phyloP scores from a whole-genome alignment of 306 rosid species.

The Casuarina equisetifolia region DNA sequence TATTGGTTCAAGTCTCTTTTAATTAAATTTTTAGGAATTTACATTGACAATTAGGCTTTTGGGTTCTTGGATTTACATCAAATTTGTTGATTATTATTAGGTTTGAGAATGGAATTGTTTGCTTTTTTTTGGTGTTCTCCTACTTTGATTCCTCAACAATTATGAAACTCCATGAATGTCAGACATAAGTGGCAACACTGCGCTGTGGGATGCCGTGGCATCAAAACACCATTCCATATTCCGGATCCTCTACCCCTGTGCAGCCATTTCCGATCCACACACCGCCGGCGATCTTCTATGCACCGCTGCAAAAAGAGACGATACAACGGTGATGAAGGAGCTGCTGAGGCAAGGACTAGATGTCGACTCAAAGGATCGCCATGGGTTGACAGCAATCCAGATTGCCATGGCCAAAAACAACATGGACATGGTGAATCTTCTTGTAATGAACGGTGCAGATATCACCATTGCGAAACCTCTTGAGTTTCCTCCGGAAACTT shows the following conservation, averaged over 20 bases:
- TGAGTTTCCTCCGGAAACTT: constrained; percentile 38
- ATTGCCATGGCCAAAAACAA: constrained; percentile 56
- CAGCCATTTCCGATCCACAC: constrained; percentile 50
- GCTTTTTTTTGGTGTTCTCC: too few species aligned
- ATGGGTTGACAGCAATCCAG: constrained; percentile 50
- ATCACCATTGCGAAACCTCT: constrained; percentile 14
- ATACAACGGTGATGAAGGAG: constrained; percentile 49
- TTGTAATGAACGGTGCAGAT: constrained; percentile 60
- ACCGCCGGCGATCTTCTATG: constrained; percentile 60
- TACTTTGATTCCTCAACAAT: too few species aligned
- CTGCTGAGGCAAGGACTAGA: constrained; percentile 62
- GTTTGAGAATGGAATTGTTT: too few species aligned
- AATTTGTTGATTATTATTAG: neutral
- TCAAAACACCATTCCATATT: constrained; percentile 65
- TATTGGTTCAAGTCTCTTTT: too few species aligned
- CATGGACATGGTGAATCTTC: constrained; percentile 62
- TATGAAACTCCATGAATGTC: constrained; percentile 26
- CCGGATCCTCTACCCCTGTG: constrained; percentile 52
- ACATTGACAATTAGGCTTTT: neutral
- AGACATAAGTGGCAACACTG: constrained; percentile 70
- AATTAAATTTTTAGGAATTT: too few species aligned
- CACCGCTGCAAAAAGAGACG: constrained; percentile 58
- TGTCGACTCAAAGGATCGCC: constrained; percentile 53
- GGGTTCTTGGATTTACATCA: neutral
- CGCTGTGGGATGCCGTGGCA: constrained; percentile 74